Evolutionary conservation across 2,329 filamentous ascomycete species (phyloP), one percentile per base, ranked within the genome.

Genomic region (Sclerotinia spermophila): DNA sequence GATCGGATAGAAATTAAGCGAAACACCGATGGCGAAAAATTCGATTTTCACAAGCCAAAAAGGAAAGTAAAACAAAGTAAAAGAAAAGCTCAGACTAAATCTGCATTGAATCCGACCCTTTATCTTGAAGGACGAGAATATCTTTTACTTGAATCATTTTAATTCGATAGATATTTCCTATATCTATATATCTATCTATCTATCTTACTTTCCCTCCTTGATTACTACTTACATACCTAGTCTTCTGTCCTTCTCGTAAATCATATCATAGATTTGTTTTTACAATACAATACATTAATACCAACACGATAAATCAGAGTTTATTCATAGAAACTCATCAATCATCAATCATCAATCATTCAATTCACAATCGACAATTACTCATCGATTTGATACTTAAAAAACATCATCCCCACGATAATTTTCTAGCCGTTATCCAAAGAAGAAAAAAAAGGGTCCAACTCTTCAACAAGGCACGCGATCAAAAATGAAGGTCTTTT

Each of bases 401-500:
- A 21, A 21, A 40, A n/a, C 44, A 58, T 38, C n/a, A 27, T 30
- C n/a, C 66, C 42, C 13, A 68, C 56, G 58, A 60, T 60, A 21
- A 40, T 33, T 27, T 40, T 45, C 17, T 33, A 30, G 45, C 15
- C 33, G 35, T 56, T n/a, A n/a, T 30, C 24, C 7, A 30, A 33
- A 15, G 19, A 15, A n/a, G 7, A 27, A 55, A 56, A 19, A 38
- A 19, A 59, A 70, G 53, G 40, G 60, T 48, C 64, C 60, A 58
- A 51, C 30, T 45, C 55, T 44, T 44, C 59, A 24, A 30, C 60
- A 45, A 53, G 48, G 68, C 74, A 76, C 76, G 76, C 76, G 74
- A 76, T 68, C 73, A 74, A 83, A 72, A 67, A 98, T 99, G 96
- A 97, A 96, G 87, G 92, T 98, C 83, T 98, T 98, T 79, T 92